These are phyloP conservation scores for Chlorella ohadii DNA, from an alignment of 139 green algal genomes.

Conservation along the genomic window DNA sequence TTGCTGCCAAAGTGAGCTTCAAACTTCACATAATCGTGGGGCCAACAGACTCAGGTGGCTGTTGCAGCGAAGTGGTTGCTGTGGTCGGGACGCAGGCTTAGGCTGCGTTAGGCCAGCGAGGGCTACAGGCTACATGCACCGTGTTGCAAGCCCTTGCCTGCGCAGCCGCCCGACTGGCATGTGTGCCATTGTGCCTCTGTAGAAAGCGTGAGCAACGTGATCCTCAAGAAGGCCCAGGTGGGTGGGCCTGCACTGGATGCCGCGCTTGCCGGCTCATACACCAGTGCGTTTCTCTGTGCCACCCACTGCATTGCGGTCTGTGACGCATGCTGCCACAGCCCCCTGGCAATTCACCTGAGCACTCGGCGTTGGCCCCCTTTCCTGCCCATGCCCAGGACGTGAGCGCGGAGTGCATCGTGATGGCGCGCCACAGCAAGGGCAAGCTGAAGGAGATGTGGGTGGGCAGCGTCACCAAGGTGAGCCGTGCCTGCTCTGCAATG, in stretches of 20 bases:
- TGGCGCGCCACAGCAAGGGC: constrained; percentile 39
- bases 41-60: constrained; percentile 20
- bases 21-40: constrained; percentile 47
- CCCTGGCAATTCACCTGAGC: no score
- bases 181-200: no score
- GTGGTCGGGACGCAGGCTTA: not conserved
- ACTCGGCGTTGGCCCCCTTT: no score
- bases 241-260: not conserved
- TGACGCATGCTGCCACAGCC: no score
- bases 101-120: no score
- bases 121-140: no score
- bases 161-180: no score
- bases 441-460: constrained; percentile 40
- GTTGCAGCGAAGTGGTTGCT: not conserved
- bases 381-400: not conserved
- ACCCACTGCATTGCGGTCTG: no score
- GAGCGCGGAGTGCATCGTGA: constrained; percentile 11
- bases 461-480: constrained; percentile 39
- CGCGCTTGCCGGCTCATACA: no score
- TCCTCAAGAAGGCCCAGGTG: constrained; percentile 38
- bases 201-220: constrained; percentile 28
- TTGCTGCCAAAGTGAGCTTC: constrained; percentile 39
- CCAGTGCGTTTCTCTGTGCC: no score
- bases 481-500: not conserved
- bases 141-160: no score